phyloP scores from a whole-genome alignment of 148 eudicot species.

The Nepenthes mirabilis region DNA sequence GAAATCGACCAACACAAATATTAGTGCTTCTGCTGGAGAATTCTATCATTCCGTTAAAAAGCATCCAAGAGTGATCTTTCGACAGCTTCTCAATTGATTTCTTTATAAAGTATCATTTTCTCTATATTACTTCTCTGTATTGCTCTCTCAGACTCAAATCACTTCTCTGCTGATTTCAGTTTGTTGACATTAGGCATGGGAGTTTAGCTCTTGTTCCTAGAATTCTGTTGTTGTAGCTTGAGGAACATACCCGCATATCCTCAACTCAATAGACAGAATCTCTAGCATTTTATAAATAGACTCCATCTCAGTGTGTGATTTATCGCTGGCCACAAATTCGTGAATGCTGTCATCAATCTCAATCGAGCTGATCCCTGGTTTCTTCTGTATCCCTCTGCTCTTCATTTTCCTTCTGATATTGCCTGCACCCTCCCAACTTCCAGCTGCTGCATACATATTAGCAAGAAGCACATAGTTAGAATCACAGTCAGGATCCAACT shows the following conservation, averaged over 20 bases:
- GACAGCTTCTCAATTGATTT: too few species aligned
- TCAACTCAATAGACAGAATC: conserved; percentile 24
- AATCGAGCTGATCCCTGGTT: conserved; percentile 38
- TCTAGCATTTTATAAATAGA: conserved; percentile 27
- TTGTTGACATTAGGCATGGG: too few species aligned
- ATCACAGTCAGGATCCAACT: conserved; percentile 30
- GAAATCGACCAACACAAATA: too few species aligned
- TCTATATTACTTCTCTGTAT: too few species aligned
- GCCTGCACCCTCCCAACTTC: conserved; percentile 45
- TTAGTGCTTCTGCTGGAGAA: too few species aligned
- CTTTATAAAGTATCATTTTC: too few species aligned
- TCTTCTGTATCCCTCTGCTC: conserved; percentile 34
- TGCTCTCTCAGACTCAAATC: too few species aligned
- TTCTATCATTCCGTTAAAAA: too few species aligned
- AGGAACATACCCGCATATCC: conserved; percentile 17
- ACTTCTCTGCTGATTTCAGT: too few species aligned
- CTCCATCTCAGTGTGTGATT: conserved; percentile 29
- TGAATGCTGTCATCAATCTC: conserved; percentile 39
- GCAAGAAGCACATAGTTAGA: conserved; percentile 48
- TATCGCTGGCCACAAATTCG: conserved; percentile 46
- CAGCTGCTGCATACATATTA: conserved; percentile 46
- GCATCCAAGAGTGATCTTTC: too few species aligned
- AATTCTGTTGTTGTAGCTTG: conserved; percentile 15
- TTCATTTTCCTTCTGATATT: conserved; percentile 48
- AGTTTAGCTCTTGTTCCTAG: conserved; percentile 2